Percentiles rank a stretch among this genome's conserved stretches.
phyloP scores from a whole-genome alignment of 164 flowering plant genomes.

The Cinnamomum chago region DNA sequence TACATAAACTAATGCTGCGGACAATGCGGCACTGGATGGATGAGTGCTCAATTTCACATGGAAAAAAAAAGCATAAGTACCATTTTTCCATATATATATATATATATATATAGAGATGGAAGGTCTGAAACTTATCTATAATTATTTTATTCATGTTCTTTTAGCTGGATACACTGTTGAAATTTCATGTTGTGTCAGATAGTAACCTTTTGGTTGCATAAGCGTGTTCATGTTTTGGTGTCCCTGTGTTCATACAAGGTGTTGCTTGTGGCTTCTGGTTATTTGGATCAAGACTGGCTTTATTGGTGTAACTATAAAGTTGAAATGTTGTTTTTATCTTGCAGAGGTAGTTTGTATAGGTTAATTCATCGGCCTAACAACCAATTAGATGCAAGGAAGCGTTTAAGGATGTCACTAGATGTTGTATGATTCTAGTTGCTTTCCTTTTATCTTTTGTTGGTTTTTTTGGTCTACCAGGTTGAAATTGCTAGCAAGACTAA shows the following conservation, averaged over 20 bases:
- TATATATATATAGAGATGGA: background rate
- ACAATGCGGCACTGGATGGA: background rate
- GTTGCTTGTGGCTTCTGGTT: background rate
- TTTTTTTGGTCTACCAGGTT: background rate
- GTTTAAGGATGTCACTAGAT: constrained; percentile 90
- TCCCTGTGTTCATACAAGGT: background rate
- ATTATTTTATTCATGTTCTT: background rate
- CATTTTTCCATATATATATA: background rate
- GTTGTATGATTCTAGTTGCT: constrained; percentile 46
- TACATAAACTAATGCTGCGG: background rate
- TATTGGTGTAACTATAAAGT: constrained; percentile 5
- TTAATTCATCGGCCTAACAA: constrained; percentile 80
- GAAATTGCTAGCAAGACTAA: background rate
- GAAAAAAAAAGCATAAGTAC: background rate
- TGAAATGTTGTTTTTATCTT: constrained; percentile 19
- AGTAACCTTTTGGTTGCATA: background rate
- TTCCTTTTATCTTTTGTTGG: constrained; percentile 7
- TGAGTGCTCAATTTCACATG: background rate
- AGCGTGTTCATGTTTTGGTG: background rate
- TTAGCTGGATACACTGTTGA: background rate
- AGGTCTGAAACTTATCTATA: background rate
- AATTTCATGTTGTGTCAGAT: background rate
- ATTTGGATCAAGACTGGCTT: background rate
- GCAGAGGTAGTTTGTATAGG: constrained; percentile 95
- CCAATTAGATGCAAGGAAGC: constrained; percentile 78